A percentile compares a stretch with the other conserved stretches of the same genome.
These are phyloP conservation scores for Saccharum hybrid DNA, from an alignment of 202 grass and related monocot species.

Conservation along the genomic window DNA sequence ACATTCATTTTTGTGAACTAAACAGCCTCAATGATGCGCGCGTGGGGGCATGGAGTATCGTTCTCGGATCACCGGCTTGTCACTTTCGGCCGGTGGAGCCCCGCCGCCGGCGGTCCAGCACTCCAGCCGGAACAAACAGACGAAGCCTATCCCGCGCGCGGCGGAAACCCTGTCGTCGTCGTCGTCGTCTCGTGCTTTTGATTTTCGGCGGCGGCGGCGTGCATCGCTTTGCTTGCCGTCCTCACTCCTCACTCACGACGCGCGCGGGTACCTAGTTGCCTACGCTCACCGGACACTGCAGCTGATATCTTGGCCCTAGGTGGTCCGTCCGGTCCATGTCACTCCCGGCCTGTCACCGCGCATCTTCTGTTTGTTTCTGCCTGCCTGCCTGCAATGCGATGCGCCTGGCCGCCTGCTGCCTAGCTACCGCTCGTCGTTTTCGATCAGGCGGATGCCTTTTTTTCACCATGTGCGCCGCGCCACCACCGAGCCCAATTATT, in stretches of 20 bases:
- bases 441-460: background rate
- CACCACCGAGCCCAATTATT: background rate
- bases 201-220: background rate
- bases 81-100: constrained; percentile 43
- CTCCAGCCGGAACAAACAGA: background rate
- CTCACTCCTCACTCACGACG: too few relatives aligned
- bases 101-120: background rate
- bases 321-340: too few relatives aligned
- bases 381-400: too few relatives aligned
- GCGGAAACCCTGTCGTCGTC: background rate
- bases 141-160: background rate
- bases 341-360: too few relatives aligned
- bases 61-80: constrained; percentile 23
- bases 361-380: too few relatives aligned
- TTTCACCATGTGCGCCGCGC: background rate
- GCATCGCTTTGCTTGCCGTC: background rate
- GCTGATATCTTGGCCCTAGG: too few relatives aligned
- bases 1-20: too few relatives aligned
- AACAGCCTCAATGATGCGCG: constrained; percentile 27
- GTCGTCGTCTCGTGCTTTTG: background rate
- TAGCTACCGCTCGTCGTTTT: background rate
- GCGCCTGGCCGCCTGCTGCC: background rate
- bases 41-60: background rate
- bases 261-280: too few relatives aligned
- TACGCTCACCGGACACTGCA: too few relatives aligned